Percentiles rank a stretch among this genome's conserved stretches.
These are phyloP conservation scores for Podospora tetraspora DNA, from an alignment of 495 filamentous ascomycete genomes.

Conservation along the genomic window DNA sequence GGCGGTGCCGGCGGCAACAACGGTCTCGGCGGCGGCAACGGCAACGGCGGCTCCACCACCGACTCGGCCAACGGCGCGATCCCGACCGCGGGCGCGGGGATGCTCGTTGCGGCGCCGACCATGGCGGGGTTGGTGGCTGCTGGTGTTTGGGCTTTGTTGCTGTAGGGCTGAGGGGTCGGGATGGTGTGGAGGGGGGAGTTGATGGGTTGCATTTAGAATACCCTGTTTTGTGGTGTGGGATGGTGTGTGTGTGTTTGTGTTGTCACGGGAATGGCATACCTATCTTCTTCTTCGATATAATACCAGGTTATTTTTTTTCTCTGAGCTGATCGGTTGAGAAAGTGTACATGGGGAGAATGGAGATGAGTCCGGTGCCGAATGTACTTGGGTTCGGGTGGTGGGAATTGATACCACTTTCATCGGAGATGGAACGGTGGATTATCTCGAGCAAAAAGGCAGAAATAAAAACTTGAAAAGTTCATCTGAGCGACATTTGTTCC, in stretches of 20 bases:
- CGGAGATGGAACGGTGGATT: no score
- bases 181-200: background rate
- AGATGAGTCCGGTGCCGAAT: no score
- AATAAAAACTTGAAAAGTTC: background rate
- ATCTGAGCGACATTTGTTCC: background rate
- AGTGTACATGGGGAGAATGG: no score
- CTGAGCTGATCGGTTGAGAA: background rate
- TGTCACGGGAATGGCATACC: background rate
- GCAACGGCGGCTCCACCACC: conserved; percentile 9
- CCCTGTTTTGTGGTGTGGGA: background rate
- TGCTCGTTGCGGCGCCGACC: conserved; percentile 18
- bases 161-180: conserved; percentile 23
- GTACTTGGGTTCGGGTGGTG: no score
- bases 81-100: conserved; percentile 18
- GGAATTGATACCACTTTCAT: no score
- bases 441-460: background rate
- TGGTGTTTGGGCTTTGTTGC: conserved; percentile 33
- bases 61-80: background rate
- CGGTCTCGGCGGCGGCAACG: conserved; percentile 3
- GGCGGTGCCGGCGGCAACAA: conserved; percentile 25
- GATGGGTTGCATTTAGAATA: background rate
- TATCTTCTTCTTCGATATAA: background rate
- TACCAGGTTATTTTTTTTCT: background rate
- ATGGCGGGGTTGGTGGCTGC: conserved; percentile 20
- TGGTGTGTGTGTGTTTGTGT: background rate